phyloP scores from a whole-genome alignment of 192 early-diverging fungal genomes.

The Coemansia guatemalensis region DNA sequence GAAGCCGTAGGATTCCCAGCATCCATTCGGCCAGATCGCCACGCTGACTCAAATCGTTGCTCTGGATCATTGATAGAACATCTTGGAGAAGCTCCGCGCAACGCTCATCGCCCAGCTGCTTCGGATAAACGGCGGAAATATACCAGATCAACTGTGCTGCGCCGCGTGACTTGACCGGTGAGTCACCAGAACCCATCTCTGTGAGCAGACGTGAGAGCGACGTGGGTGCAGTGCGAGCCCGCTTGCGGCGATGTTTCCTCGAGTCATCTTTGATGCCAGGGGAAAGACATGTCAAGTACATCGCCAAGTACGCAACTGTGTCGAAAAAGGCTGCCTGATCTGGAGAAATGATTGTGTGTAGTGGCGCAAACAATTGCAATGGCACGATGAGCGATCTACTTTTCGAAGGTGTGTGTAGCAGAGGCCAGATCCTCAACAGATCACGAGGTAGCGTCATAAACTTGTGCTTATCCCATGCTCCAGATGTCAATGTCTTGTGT shows the following conservation, averaged over 20 bases:
- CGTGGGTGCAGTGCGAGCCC: constrained; percentile 22
- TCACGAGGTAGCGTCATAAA: constrained; percentile 45
- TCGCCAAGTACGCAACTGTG: constrained; percentile 32
- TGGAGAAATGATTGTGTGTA: constrained; percentile 24
- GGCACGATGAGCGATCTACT: not conserved
- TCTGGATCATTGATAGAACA: constrained; percentile 17
- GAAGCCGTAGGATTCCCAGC: constrained; percentile 25
- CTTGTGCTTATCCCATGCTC: constrained; percentile 40
- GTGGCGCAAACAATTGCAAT: constrained; percentile 9
- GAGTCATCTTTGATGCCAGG: not conserved
- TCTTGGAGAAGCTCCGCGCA: constrained; percentile 27
- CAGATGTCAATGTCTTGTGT: constrained; percentile 31
- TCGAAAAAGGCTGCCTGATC: constrained; percentile 42
- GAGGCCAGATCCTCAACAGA: constrained; percentile 34
- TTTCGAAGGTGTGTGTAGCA: not conserved
- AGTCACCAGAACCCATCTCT: constrained; percentile 21
- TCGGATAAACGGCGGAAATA: constrained; percentile 20
- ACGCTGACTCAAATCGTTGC: constrained; percentile 28
- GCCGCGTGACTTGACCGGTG: constrained; percentile 22
- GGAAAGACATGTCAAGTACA: constrained; percentile 5
- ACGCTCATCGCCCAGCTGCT: constrained; percentile 9
- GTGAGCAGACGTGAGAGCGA: constrained; percentile 37
- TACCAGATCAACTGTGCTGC: constrained; percentile 49
- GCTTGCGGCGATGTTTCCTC: constrained; percentile 22
- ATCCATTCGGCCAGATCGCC: constrained; percentile 37